phyloP scores from a whole-genome alignment of 306 rosid genomes.

The Sindora glabra region DNA sequence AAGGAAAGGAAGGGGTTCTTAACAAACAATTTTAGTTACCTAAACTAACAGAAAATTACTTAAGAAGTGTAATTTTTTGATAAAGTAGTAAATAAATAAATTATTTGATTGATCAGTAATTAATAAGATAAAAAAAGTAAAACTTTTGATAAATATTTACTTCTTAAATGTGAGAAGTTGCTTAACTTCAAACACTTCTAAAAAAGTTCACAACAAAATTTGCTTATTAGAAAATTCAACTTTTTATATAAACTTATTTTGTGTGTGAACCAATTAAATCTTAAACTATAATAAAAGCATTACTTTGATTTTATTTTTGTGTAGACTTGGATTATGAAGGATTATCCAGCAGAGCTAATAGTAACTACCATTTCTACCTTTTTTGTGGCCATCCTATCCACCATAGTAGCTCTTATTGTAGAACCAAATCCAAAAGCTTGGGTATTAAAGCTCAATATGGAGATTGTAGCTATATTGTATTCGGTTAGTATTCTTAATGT shows the following conservation, averaged over 20 bases:
- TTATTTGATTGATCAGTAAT: too few relatives aligned
- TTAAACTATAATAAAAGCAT: too few relatives aligned
- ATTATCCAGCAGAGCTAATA: conserved; percentile 9
- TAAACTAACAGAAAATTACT: too few relatives aligned
- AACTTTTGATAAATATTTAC: too few relatives aligned
- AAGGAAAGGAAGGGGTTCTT: too few relatives aligned
- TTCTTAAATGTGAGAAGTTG: too few relatives aligned
- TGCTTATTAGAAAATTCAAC: background rate
- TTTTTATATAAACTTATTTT: too few relatives aligned
- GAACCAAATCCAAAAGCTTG: background rate
- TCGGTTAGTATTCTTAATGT: background rate
- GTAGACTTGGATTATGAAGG: conserved; percentile 13
- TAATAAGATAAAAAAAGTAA: too few relatives aligned
- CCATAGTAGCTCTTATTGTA: background rate
- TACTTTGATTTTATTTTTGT: background rate
- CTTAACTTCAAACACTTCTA: too few relatives aligned
- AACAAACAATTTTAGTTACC: too few relatives aligned
- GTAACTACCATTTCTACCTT: background rate
- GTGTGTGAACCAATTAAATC: too few relatives aligned
- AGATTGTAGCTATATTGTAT: background rate
- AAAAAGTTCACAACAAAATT: background rate
- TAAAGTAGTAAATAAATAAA: too few relatives aligned
- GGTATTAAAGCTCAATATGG: background rate
- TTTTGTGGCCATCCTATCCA: background rate
- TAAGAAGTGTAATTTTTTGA: background rate